phyloP scores from a whole-genome alignment of 2,329 filamentous ascomycete species.

The Diplodia scrobiculata region DNA sequence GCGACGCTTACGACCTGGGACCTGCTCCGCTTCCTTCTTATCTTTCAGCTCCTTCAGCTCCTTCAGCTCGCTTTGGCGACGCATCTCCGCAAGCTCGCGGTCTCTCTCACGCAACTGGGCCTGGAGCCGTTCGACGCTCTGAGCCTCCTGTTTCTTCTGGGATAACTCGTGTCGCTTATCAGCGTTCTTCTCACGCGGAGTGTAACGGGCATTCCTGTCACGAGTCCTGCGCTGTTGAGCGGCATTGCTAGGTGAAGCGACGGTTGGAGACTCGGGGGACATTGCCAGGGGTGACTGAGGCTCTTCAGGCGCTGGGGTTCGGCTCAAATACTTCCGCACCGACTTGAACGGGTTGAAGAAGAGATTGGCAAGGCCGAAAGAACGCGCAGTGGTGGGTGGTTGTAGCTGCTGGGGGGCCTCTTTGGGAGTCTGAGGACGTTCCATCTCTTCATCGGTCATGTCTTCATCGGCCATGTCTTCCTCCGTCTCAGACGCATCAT shows the following conservation, averaged over 20 bases:
- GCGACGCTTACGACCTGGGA: conserved; percentile 8
- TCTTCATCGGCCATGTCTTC: conserved; percentile 4
- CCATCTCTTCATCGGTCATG: neutral
- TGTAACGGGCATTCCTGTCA: neutral
- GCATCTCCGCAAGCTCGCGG: neutral
- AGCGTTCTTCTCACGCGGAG: conserved; percentile 20
- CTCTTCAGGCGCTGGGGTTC: neutral
- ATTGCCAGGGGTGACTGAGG: neutral
- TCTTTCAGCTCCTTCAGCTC: neutral
- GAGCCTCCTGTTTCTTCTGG: neutral
- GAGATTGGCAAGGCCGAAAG: neutral
- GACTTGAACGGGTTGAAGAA: neutral
- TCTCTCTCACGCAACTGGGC: neutral
- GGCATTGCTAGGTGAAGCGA: conserved; percentile 8
- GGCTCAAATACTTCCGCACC: neutral
- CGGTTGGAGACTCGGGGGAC: neutral
- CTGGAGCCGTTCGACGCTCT: neutral
- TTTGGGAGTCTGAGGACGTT: neutral
- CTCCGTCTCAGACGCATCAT: conserved; percentile 11
- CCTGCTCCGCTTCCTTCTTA: conserved; percentile 1
- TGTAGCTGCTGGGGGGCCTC: neutral
- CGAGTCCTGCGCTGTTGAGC: conserved; percentile 14
- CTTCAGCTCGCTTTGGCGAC: neutral
- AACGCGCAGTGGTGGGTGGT: neutral
- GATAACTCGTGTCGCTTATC: conserved; percentile 6